Base-by-base conservation (phyloP, 345 rosid genomes). In the Pelargonium nanum region DNA sequence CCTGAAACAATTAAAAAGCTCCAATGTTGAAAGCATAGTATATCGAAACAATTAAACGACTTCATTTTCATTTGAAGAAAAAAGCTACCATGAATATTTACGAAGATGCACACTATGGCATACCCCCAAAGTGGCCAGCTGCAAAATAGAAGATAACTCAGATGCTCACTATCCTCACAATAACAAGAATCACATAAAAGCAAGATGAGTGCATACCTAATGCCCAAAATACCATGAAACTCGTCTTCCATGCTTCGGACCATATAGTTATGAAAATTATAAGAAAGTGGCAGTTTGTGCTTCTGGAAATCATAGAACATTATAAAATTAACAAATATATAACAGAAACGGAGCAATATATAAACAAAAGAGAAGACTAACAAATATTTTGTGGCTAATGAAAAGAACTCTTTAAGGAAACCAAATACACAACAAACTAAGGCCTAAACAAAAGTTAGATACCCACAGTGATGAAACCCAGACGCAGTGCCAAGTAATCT, bases 211-310 rank as follows among this genome's bases (percentile, higher is more conserved):
- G 57, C 68, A 56, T 71, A 88, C 96, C 96, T 86, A 34, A 88
- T 88, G 44, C 96, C 98, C 65, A 91, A 81, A 55, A 91, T 86
- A 62, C 96, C 98, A 17, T 88, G 96, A 66, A 88, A 85, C 65
- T 91, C 98, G 19, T 88, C 95, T 77, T 91, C 98, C 98, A 91
- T 91, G 72, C 95, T 88, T 28, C 96, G 83, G 19, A 88, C 96
- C 95, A 88, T 91, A 59, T 91, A 91, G 64, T 72, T 81, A 60
- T 86, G 98, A 74, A 91, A 91, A 77, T 86, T 74, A 75, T 91
- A 86, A 53, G 96, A 86, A 66, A 68, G 82, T 53, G 95, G 95
- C 68, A 91, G 79, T 55, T 75, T 83, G 79, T 88, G 98, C 79
- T 88, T 88, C 98, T 91, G 89, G 6, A 75, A 58, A 6, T 65